Evolutionary conservation across 2,329 filamentous ascomycete genomes (phyloP), one percentile per base, ranked within the genome.

Genomic region (Thelonectria blattea): DNA sequence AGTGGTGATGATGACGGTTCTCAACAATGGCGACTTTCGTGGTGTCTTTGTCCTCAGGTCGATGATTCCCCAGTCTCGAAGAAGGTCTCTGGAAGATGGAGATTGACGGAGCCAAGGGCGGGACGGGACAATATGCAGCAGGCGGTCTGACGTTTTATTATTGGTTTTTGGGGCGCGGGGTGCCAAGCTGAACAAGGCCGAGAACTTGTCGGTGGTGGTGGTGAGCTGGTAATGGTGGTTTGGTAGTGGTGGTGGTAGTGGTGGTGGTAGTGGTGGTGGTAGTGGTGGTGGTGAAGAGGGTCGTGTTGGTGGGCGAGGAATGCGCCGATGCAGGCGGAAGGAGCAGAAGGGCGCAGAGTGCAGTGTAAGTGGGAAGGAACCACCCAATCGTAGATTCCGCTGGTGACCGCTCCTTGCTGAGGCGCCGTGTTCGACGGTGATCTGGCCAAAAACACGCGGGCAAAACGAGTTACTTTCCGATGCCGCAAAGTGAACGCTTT

Each of bases 121-220:
- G 57, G 22, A 37, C 57, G 39, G 47, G 30, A 41, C 22, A 6
- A 24, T 51, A 47, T 55, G 39, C 17, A 52, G 63, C 53, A 68
- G 65, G 67, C 67, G 66, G 66, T 69, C 67, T 69, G 67, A 58
- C 61, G 65, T 68, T 67, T 69, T 68, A 59, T 69, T 68, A 59
- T 69, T 67, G 65, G 63, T 53, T 65, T 37, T 61, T 58, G 63
- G 63, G 66, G 66, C 53, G 63, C 61, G 61, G 62, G 61, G 46
- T 58, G 55, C 60, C 48, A 53, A 59, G 51, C 48, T 66, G 58
- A 64, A 27, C 61, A 57, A 57, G 64, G 64, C 56, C 61, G 56
- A 62, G 64, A 42, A 65, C 51, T 45, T 45, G 42, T 56, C 27
- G 22, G 52, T 49, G 58, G 56, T 54, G 56, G 61, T 49, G 22